Conservation (phyloP, 2,329 filamentous ascomycete species). For the Akanthomyces dipterigenus region DNA sequence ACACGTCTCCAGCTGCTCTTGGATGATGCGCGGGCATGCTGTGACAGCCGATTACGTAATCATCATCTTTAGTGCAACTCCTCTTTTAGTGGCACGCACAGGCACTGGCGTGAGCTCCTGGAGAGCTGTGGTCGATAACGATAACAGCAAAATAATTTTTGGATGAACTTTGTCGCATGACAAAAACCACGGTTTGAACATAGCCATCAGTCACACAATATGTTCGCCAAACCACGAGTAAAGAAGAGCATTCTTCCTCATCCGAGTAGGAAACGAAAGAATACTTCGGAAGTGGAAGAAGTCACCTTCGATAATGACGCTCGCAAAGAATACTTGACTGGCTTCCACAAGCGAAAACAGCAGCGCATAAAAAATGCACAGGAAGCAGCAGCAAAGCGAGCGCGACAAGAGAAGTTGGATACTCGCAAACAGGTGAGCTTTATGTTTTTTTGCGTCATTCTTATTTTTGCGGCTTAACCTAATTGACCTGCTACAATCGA, state of each 20-base stretch:
- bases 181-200: background rate
- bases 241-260: conserved; percentile 53
- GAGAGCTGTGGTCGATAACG: conserved; percentile 2
- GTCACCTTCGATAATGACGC: conserved; percentile 77
- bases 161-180: background rate
- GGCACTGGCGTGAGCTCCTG: conserved; percentile 11
- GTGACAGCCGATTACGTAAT: conserved; percentile 7
- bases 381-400: conserved; percentile 70
- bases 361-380: conserved; percentile 80
- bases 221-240: conserved; percentile 52
- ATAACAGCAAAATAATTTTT: conserved; percentile 8
- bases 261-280: conserved; percentile 61
- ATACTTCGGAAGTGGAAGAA: conserved; percentile 58
- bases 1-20: background rate
- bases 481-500: background rate
- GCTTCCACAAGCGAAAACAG: conserved; percentile 93
- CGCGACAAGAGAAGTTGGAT: conserved; percentile 67
- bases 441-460: conserved; percentile 5
- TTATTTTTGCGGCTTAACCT: background rate
- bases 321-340: conserved; percentile 82
- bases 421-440: conserved; percentile 65
- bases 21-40: background rate
- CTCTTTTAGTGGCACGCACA: conserved; percentile 21
- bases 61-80: background rate
- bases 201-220: conserved; percentile 13